phyloP scores from a whole-genome alignment of 768 basidiomycete species.

The Pisolithus orientalis region DNA sequence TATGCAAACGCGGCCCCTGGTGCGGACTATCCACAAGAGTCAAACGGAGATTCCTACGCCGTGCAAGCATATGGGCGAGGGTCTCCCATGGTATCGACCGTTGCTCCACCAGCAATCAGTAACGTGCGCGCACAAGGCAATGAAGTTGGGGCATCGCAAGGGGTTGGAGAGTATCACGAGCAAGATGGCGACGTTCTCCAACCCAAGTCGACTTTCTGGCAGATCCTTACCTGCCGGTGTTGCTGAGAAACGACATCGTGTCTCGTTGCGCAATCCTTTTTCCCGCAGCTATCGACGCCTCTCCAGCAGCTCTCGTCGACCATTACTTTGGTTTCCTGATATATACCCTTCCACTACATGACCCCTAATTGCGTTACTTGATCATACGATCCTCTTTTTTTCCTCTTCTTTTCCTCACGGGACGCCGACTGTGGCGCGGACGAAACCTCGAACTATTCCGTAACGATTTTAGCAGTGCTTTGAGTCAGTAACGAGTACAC shows the following conservation, averaged over 20 bases:
- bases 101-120: constrained; percentile 67
- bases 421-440: constrained; percentile 19
- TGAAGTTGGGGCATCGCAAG: constrained; percentile 60
- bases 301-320: constrained; percentile 26
- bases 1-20: constrained; percentile 60
- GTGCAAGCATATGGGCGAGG: constrained; percentile 66
- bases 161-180: constrained; percentile 45
- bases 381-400: constrained; percentile 20
- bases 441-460: constrained; percentile 15
- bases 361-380: constrained; percentile 29
- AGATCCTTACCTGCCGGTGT: constrained; percentile 76
- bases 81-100: constrained; percentile 75
- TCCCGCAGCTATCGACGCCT: constrained; percentile 21
- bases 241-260: constrained; percentile 33
- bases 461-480: constrained; percentile 29
- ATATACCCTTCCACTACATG: constrained; percentile 28
- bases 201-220: constrained; percentile 52
- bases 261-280: constrained; percentile 14
- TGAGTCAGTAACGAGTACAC: constrained; percentile 17
- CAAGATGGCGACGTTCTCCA: constrained; percentile 49
- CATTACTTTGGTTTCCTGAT: constrained; percentile 32
- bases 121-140: constrained; percentile 66
- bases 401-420: constrained; percentile 12
- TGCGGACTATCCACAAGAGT: constrained; percentile 42
- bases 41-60: constrained; percentile 53